Conservation (phyloP, 371 early-diverging fungal genomes). For the Mortierella sp. region DNA sequence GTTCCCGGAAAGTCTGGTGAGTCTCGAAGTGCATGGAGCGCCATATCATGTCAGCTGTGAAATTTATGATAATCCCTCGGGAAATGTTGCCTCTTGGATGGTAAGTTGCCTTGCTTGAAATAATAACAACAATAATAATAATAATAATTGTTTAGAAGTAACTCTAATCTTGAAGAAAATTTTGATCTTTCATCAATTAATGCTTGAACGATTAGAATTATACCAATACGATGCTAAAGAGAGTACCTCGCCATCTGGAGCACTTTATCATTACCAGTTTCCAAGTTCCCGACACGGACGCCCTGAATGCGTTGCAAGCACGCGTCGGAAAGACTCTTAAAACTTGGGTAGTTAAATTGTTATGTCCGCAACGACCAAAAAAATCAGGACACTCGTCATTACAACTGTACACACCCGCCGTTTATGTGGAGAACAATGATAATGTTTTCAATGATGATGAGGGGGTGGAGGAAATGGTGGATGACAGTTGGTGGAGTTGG, state of each 20-base stretch:
- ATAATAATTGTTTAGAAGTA: background rate
- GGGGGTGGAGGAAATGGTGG: background rate
- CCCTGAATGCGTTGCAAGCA: slow-evolving; percentile 12
- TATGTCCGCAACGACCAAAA: slow-evolving; percentile 30
- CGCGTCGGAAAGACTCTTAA: slow-evolving; percentile 18
- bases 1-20: slow-evolving; percentile 24
- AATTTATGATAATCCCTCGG: slow-evolving; percentile 16
- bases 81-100: slow-evolving; percentile 28
- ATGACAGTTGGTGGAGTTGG: background rate
- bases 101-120: slow-evolving; percentile 7
- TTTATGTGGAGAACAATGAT: slow-evolving; percentile 21
- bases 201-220: slow-evolving; percentile 13
- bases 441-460: background rate
- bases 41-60: slow-evolving; percentile 34
- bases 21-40: slow-evolving; percentile 28
- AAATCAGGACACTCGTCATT: slow-evolving; percentile 1
- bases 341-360: slow-evolving; percentile 26
- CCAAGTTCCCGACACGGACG: slow-evolving; percentile 18
- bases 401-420: slow-evolving; percentile 22
- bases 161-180: background rate
- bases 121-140: too few species aligned
- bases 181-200: background rate
- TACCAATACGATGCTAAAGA: slow-evolving; percentile 16
- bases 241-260: slow-evolving; percentile 20
- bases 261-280: slow-evolving; percentile 16